A percentile compares a stretch with the other conserved stretches of the same genome.
phyloP scores from a whole-genome alignment of 345 rosid species.

The Crucihimalaya himalaica region DNA sequence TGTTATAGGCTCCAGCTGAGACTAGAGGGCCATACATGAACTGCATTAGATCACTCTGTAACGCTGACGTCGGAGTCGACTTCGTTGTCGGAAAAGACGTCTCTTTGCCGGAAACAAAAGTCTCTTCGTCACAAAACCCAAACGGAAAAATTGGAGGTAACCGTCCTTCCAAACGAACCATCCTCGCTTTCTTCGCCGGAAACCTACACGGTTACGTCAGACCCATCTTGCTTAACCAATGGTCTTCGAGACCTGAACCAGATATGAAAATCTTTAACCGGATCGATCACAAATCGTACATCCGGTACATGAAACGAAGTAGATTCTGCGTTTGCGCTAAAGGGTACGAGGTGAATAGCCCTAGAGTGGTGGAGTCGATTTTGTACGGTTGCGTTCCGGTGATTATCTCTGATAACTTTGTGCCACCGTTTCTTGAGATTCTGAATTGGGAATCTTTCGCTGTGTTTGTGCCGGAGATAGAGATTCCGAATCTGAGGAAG shows the following conservation, averaged over 20 bases:
- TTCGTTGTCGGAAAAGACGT: constrained; percentile 75
- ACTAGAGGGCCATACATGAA: constrained; percentile 52
- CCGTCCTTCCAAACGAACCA: constrained; percentile 59
- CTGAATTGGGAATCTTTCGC: constrained; percentile 74
- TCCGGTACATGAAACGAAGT: constrained; percentile 74
- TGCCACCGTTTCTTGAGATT: constrained; percentile 80
- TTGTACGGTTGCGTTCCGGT: constrained; percentile 78
- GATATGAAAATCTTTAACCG: constrained; percentile 78
- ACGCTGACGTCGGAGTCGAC: constrained; percentile 66
- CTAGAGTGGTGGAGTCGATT: constrained; percentile 78
- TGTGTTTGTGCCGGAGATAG: constrained; percentile 73
- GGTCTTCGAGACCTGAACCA: constrained; percentile 60
- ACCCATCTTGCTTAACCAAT: constrained; percentile 53
- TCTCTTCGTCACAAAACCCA: constrained; percentile 57
- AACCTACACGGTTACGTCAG: constrained; percentile 74
- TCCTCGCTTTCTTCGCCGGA: constrained; percentile 86
- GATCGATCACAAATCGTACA: constrained; percentile 38
- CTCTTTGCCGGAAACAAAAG: constrained; percentile 62
- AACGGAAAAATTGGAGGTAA: constrained; percentile 64
- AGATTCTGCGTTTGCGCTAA: constrained; percentile 81
- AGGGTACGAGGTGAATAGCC: constrained; percentile 86
- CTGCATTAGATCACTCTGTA: constrained; percentile 74
- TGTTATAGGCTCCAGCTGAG: constrained; percentile 72
- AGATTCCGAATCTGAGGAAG: constrained; percentile 67
- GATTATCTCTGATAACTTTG: constrained; percentile 79